These are phyloP conservation scores for Neonectria faginata DNA, from an alignment of 2,329 filamentous ascomycete genomes.

Conservation along the genomic window DNA sequence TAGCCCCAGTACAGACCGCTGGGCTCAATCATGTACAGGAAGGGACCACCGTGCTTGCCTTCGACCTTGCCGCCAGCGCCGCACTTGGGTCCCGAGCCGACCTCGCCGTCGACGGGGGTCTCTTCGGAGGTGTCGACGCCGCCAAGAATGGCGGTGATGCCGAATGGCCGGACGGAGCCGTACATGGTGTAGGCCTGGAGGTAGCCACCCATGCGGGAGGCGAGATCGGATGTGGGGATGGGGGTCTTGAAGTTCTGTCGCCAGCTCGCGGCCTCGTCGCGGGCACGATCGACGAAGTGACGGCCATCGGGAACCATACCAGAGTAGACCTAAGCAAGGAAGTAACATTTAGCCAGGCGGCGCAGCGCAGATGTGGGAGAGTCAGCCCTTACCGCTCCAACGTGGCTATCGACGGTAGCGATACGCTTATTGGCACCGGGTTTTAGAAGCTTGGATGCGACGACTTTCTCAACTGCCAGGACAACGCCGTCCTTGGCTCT, in stretches of 20 bases:
- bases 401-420: constrained; percentile 90
- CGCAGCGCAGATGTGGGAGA: constrained; percentile 3
- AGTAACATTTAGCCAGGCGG: constrained; percentile 25
- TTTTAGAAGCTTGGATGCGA: constrained; percentile 95
- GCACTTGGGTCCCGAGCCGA: constrained; percentile 80
- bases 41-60: constrained; percentile 86
- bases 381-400: constrained; percentile 83
- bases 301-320: constrained; percentile 94
- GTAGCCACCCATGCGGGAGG: constrained; percentile 93
- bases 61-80: constrained; percentile 86
- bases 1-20: constrained; percentile 99
- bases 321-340: constrained; percentile 79
- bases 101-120: constrained; percentile 87
- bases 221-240: constrained; percentile 88
- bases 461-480: constrained; percentile 95
- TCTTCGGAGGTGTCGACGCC: constrained; percentile 94
- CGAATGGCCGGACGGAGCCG: constrained; percentile 95
- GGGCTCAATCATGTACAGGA: constrained; percentile 98
- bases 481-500: constrained; percentile 97
- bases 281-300: constrained; percentile 93
- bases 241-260: constrained; percentile 94
- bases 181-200: constrained; percentile 98
- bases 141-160: constrained; percentile 92
- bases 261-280: constrained; percentile 93
- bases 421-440: constrained; percentile 97